Percentiles rank a stretch among this genome's conserved stretches.
Conservation (phyloP, 2,329 filamentous ascomycete species). For the Amylocarpus encephaloides region DNA sequence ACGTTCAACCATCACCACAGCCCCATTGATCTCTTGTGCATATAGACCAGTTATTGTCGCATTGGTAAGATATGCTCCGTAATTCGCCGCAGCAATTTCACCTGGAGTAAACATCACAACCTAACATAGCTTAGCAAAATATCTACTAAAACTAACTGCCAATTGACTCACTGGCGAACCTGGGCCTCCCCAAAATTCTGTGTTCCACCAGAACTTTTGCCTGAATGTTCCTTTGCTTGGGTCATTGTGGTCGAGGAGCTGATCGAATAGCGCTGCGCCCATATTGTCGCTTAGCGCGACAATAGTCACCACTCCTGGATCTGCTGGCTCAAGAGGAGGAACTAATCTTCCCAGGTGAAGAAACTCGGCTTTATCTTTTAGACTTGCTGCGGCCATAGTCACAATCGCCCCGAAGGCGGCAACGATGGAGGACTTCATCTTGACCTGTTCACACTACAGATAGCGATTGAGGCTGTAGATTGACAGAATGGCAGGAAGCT, state of each 20-base stretch:
- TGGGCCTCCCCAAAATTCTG: constrained; percentile 45
- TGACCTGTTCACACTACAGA: constrained; percentile 4
- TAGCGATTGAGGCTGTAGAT: neutral
- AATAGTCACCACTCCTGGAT: constrained; percentile 10
- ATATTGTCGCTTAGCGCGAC: constrained; percentile 13
- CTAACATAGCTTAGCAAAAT: constrained; percentile 22
- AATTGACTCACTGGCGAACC: constrained; percentile 43
- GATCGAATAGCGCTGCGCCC: constrained; percentile 30
- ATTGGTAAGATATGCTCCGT: constrained; percentile 45
- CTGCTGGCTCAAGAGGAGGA: constrained; percentile 21
- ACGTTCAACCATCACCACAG: constrained; percentile 50
- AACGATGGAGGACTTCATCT: constrained; percentile 25
- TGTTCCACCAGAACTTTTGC: constrained; percentile 48
- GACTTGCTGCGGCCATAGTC: constrained; percentile 11
- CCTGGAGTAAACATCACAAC: constrained; percentile 47
- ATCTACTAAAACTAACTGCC: too few relatives aligned
- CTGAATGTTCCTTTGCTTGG: constrained; percentile 49
- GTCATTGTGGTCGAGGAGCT: constrained; percentile 53
- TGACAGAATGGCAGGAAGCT: neutral
- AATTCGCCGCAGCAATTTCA: constrained; percentile 41
- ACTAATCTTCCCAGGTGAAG: constrained; percentile 18
- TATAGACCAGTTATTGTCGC: constrained; percentile 42
- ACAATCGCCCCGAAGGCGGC: constrained; percentile 18
- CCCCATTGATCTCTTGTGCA: constrained; percentile 47
- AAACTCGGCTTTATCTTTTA: constrained; percentile 13